Conservation (phyloP, 495 filamentous ascomycete genomes). For the Glarea lozoyensis region DNA sequence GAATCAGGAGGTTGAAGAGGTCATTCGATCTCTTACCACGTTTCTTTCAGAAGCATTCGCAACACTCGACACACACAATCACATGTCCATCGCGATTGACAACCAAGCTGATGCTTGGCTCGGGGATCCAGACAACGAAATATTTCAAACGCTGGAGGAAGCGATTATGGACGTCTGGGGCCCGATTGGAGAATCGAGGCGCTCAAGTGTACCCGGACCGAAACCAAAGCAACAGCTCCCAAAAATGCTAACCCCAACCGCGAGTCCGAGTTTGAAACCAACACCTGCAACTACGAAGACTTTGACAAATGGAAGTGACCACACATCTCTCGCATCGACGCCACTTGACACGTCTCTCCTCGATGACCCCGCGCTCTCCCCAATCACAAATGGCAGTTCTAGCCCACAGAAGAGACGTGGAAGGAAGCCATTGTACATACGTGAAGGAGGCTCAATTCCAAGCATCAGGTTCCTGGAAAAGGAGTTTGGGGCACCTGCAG, state of each 20-base stretch:
- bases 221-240: conserved; percentile 24
- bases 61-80: conserved; percentile 66
- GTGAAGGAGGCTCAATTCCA: conserved; percentile 91
- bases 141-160: conserved; percentile 80
- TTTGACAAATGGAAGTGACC: conserved; percentile 37
- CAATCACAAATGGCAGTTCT: neutral
- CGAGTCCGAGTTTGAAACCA: conserved; percentile 29
- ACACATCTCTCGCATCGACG: conserved; percentile 22
- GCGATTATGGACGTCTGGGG: conserved; percentile 82
- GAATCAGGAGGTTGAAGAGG: conserved; percentile 72
- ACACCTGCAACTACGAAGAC: conserved; percentile 49
- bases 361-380: neutral
- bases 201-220: conserved; percentile 16
- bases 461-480: conserved; percentile 91
- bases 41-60: conserved; percentile 68
- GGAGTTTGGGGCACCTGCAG: conserved; percentile 85
- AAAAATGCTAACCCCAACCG: conserved; percentile 26
- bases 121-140: conserved; percentile 81
- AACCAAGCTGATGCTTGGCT: conserved; percentile 95
- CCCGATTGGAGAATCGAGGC: conserved; percentile 26
- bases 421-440: conserved; percentile 72
- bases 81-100: conserved; percentile 73
- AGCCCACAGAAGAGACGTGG: conserved; percentile 19
- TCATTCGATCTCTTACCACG: conserved; percentile 53
- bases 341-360: conserved; percentile 6